Percentiles rank a stretch among this genome's conserved stretches.
Conservation (phyloP, 345 rosid genomes). For the Excoecaria cochinchinensis region DNA sequence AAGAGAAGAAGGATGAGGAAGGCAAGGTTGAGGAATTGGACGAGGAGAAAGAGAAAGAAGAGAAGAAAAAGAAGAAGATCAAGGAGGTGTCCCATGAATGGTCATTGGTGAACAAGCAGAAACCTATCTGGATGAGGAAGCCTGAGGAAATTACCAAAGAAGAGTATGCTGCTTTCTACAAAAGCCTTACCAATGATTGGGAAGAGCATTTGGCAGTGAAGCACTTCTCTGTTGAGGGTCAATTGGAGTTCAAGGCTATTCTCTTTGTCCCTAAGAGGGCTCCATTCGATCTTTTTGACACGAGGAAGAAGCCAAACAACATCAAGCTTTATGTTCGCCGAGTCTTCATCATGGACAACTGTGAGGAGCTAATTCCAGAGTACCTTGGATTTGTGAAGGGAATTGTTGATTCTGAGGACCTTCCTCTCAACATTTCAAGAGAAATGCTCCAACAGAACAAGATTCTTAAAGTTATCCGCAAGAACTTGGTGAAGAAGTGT, state of each 20-base stretch:
- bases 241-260: slow-evolving; percentile 88
- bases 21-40: slow-evolving; percentile 79
- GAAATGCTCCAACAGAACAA: slow-evolving; percentile 87
- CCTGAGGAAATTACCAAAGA: slow-evolving; percentile 89
- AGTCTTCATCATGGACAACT: slow-evolving; percentile 93
- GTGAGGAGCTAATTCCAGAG: slow-evolving; percentile 85
- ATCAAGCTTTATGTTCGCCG: slow-evolving; percentile 92
- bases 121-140: slow-evolving; percentile 96
- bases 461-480: slow-evolving; percentile 84
- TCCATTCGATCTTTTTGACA: slow-evolving; percentile 89
- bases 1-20: slow-evolving; percentile 81
- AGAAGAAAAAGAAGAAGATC: slow-evolving; percentile 85
- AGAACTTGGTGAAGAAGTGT: slow-evolving; percentile 92
- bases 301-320: slow-evolving; percentile 88
- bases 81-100: slow-evolving; percentile 90
- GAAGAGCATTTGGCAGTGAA: slow-evolving; percentile 88
- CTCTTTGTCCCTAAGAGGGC: slow-evolving; percentile 92
- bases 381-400: slow-evolving; percentile 84
- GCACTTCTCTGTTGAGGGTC: slow-evolving; percentile 94
- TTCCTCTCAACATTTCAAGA: slow-evolving; percentile 87
- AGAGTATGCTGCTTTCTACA: slow-evolving; percentile 89
- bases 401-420: slow-evolving; percentile 87
- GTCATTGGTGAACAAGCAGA: slow-evolving; percentile 88
- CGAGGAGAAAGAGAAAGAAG: slow-evolving; percentile 69
- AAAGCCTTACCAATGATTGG: slow-evolving; percentile 92